Base-by-base conservation (phyloP, 257 asterid species). In the Petunia secreta region DNA sequence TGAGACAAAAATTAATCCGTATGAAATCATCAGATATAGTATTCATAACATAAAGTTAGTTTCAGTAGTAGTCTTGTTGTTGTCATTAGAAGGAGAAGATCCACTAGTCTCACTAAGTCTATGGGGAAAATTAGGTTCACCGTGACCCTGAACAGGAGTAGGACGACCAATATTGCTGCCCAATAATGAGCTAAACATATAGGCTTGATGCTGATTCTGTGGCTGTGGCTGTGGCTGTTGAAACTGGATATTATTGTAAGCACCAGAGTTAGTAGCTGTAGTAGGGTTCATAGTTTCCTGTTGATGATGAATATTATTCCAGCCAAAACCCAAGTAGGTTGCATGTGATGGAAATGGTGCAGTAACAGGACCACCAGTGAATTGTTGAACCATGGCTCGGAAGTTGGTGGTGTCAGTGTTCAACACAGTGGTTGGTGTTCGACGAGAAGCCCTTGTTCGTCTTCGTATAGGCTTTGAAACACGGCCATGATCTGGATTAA, bases 341-440 rank as follows among this genome's bases (percentile, higher is more conserved):
- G 63, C 75, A 2, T 40, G 64, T 3, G 75, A 46, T 6, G 38
- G 38, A 37, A 37, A 75, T 60, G 52, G 81, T 53, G 75, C 44
- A 78, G 37, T 40, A 67, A 41, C 3, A 14, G 84, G 65, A 5
- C 84, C 84, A 16, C 85, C 85, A 2, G 85, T 82, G 76, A 82
- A 82, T 48, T 82, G 85, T 52, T 82, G 85, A 25, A 82, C 85
- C 85, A 82, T 82, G 48, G 82, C 85, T 7, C 85, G 68, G 8
- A 82, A 82, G 10, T 82, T 82, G 73, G 75, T 11, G 0, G 85
- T 78, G 62, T 82, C 82, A 5, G 85, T 78, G 60, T 77, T 82
- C 44, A 82, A 81, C 0, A 82, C 78, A 0, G 85, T 82, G 8
- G 81, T 69, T 7, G 85, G 85, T 0, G 85, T 82, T 25, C 82